Conservation (phyloP, 495 filamentous ascomycete genomes). For the Xylaria telfairii region DNA sequence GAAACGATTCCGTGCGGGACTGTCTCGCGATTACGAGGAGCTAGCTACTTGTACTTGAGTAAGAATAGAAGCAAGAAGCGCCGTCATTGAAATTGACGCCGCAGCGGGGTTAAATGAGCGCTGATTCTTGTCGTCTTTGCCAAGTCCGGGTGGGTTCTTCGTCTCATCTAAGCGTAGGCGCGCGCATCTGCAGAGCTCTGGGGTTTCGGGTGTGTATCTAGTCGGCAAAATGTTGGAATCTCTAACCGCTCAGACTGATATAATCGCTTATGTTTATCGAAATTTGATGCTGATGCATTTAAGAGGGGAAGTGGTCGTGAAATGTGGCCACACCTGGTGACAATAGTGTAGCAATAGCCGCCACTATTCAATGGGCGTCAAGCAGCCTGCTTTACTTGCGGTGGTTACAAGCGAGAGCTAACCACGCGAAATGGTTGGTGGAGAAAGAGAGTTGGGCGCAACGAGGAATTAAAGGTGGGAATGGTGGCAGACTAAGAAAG, state of each 20-base stretch:
- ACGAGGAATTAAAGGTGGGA: constrained; percentile 4
- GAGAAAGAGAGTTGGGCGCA: constrained; percentile 10
- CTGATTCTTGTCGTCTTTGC: background rate
- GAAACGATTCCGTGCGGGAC: background rate
- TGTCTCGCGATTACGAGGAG: background rate
- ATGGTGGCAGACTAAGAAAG: background rate
- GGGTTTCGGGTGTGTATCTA: background rate
- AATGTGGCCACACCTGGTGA: constrained; percentile 8
- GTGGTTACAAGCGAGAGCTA: constrained; percentile 17
- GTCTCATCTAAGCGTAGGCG: constrained; percentile 4
- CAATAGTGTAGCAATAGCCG: constrained; percentile 25
- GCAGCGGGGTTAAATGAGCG: background rate
- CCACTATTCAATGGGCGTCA: constrained; percentile 8
- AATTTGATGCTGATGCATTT: background rate
- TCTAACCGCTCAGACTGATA: background rate
- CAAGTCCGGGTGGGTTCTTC: background rate
- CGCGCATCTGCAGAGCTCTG: constrained; percentile 4
- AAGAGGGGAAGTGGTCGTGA: background rate
- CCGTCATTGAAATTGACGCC: constrained; percentile 15
- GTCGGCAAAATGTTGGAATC: constrained; percentile 1
- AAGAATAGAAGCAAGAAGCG: constrained; percentile 3
- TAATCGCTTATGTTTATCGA: background rate
- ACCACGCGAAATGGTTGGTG: constrained; percentile 19
- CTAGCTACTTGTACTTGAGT: background rate
- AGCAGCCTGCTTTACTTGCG: background rate